Evolutionary conservation across 1,284 basidiomycete species (phyloP), one percentile per base, ranked within the genome.

Genomic region (Vanrija humicola): DNA sequence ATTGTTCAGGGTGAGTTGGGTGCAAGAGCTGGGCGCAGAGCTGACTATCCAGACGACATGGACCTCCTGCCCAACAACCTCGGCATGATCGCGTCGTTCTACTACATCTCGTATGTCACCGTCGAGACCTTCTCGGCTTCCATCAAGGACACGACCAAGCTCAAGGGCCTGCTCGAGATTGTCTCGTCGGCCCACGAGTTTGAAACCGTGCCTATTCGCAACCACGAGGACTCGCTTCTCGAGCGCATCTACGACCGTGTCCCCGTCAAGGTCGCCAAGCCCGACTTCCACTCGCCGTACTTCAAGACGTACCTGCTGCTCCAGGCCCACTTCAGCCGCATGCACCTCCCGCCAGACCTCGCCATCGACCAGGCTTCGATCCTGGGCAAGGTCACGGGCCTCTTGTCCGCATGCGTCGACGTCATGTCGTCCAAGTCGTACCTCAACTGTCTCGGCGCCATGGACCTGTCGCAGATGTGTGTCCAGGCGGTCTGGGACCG

Each of bases 401-500:
- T 95, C 26, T 81, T 95, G 21, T 91, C 88, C 12, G 93, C 95
- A 2, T 94, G 91, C 69, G 94, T 98, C 38, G 95, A 98, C 73
- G 95, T 98, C 58, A 93, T 98, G 91, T 93, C 89, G 5, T 92
- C 88, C 47, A 97, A 97, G 70, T 92, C 90, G 3, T 95, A 87
- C 86, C 76, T 98, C 67, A 95, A 87, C 69, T 95, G 94, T 1
- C 79, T 98, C 15, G 89, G 94, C 48, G 95, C 94, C 0, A 98
- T 98, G 96, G 96, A 99, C 78, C 75, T 98, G 56, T 90, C 88
- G n/a, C 96, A 98, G 78, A 98, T 98, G 95, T 93, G 90, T 74
- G 92, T 98, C 2, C 96, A 98, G 76, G 94, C 90, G 0, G 87
- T 95, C 73, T 98, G 95, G 95, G 94, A 98, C 69, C 88, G 87